phyloP scores from a whole-genome alignment of 345 rosid genomes.

The Eucalyptus shirleyi region DNA sequence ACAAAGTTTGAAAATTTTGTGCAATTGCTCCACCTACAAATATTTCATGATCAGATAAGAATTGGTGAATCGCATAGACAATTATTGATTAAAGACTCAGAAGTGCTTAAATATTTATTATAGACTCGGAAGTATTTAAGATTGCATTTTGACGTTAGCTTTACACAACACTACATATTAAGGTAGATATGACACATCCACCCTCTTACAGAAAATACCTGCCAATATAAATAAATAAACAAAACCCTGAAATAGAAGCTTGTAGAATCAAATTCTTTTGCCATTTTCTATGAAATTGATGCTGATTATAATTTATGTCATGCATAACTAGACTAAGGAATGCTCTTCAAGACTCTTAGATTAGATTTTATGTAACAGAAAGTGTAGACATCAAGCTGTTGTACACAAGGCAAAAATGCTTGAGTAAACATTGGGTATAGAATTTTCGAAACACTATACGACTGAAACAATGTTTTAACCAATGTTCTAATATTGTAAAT shows the following conservation, averaged over 20 bases:
- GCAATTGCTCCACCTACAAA: slow-evolving; percentile 45
- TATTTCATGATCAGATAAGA: background rate
- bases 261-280: background rate
- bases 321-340: background rate
- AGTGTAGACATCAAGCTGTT: background rate
- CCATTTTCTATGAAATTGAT: background rate
- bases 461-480: background rate
- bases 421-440: background rate
- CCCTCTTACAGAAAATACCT: background rate
- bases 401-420: background rate
- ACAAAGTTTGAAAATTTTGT: slow-evolving; percentile 53
- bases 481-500: background rate
- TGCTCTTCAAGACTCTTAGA: background rate
- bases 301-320: background rate
- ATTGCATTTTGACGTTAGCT: background rate
- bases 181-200: background rate
- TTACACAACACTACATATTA: background rate
- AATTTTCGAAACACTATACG: background rate
- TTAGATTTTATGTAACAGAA: background rate
- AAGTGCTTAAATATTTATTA: background rate
- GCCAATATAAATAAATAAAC: background rate
- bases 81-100: background rate
- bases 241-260: background rate
- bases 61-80: background rate
- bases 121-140: background rate